Base-by-base conservation (phyloP, 2,329 filamentous ascomycete genomes). In the Chalara sp. region DNA sequence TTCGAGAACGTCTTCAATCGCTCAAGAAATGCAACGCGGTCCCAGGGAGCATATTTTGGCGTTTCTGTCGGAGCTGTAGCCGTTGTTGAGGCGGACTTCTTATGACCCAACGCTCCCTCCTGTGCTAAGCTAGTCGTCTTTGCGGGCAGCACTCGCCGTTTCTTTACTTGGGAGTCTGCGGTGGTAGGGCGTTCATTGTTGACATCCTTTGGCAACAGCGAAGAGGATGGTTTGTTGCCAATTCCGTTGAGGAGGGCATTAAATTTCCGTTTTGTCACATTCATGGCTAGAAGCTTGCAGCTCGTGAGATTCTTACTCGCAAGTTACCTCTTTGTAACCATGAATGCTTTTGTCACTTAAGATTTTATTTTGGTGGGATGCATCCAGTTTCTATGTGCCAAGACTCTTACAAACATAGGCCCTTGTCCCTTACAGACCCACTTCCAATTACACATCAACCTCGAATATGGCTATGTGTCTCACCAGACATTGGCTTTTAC, bases 1-100 rank as follows among this genome's bases (percentile, higher is more conserved):
- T 92, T 89, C 63, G 92, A 87, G 65, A 95, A 99, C 0, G 89
- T 95, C 53, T 86, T 86, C 31, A 99, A 75, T 29, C 93, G 76
- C 60, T 79, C 81, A 8, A 97, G 75, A 55, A 97, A 90, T 58
- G 89, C 83, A 39, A 83, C 81, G 48, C 93, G 86, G 66, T 93
- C 91, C 71, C 84, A 87, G 0, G 93, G 92, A 49, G 87, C 87
- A 70, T 93, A 97, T 61, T 86, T 89, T 1, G 87, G 82, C 61
- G 65, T 40, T 58, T 70, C 60, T 12, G 52, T 49, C 6, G 47
- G 40, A 4, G 39, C n/a, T 5, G 51, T 12, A 41, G 51, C 48
- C 21, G 53, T 54, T 6, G 56, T 54, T 5, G 61, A 61, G 6
- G 54, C 46, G 4, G 61, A 60, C 45, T 61, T 63, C 47, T 57